Evolutionary conservation across 1,284 basidiomycete genomes (phyloP), one percentile per base, ranked within the genome.

Genomic region (Puccinia brachypodii): DNA sequence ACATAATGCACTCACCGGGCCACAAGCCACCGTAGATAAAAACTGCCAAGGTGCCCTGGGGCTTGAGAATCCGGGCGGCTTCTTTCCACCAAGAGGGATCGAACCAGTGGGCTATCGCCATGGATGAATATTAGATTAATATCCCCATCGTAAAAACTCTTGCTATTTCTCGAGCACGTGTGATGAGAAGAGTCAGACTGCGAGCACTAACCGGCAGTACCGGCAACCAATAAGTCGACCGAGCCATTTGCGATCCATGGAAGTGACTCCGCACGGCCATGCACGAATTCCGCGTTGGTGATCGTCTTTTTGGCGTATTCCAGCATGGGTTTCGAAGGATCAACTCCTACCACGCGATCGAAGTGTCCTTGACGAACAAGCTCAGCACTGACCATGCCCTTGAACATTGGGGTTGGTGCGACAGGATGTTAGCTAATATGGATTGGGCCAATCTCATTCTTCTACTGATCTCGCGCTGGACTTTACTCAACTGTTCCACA

Each of bases 21-120:
- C 78, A 81, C 40, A 81, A 60, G 38, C 78, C 78, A 11, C 78
- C 78, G 72, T 81, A 81, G 16, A 81, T 73, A 40, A 81, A 81
- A 22, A 81, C 56, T 16, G 78, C 78, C 14, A 81, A 36, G 11
- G 78, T 81, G 13, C 78, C 78, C 13, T 64, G 13, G 4, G 78
- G 78, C 36, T 81, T 81, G 7, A 81, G 71, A 31, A 81, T 42
- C n/a, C 78, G 42, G 13, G 14, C 47, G 7, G 69, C 78, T 50
- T 73, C 78, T 42, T 72, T 58, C 78, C 78, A 80, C 78, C 78
- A 80, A 44, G 13, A 22, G 22, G 66, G 13, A 60, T 66, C 47
- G n/a, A 80, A 80, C 78, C 78, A 80, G 71, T 80, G 78, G 11
- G 78, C 78, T 80, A 40, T 71, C 25, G 13, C 28, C 36, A 19